phyloP scores from a whole-genome alignment of 352 stramenopile species.

The Phytophthora pistaciae region DNA sequence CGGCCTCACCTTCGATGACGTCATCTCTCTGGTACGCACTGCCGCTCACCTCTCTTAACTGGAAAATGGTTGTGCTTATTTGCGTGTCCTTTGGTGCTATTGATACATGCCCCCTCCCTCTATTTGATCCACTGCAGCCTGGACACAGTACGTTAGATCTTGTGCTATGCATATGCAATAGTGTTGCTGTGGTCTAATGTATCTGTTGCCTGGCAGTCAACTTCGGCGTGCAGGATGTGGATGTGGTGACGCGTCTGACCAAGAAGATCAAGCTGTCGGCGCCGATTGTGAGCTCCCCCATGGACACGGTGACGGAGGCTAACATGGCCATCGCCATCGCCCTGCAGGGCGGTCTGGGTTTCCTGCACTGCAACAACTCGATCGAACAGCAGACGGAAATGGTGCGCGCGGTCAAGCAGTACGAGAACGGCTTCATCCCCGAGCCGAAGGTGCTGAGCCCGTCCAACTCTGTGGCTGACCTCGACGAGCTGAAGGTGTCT shows the following conservation, averaged over 20 bases:
- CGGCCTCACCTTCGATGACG: conserved; percentile 87
- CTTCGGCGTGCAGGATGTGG: conserved; percentile 95
- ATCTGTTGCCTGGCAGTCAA: conserved; percentile 60
- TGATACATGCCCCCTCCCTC: background rate
- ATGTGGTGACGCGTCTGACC: conserved; percentile 88
- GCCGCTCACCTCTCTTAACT: background rate
- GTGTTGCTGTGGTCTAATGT: background rate
- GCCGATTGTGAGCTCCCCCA: conserved; percentile 97
- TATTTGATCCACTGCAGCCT: conserved; percentile 37
- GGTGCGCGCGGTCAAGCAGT: conserved; percentile 95
- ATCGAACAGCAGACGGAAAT: conserved; percentile 94
- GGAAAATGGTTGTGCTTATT: conserved; percentile 11
- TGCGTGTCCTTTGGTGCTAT: conserved; percentile 2
- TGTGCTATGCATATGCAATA: background rate
- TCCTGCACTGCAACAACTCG: conserved; percentile 99
- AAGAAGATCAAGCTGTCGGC: conserved; percentile 95
- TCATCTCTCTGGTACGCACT: conserved; percentile 79
- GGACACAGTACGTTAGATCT: conserved; percentile 64
- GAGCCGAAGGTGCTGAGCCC: conserved; percentile 96
- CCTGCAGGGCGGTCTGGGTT: conserved; percentile 97
- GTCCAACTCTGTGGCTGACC: conserved; percentile 92
- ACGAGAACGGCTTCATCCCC: conserved; percentile 99
- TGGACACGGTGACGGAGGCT: conserved; percentile 99
- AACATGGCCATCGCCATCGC: conserved; percentile 99
- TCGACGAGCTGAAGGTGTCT: conserved; percentile 95